phyloP scores from a whole-genome alignment of 108 stramenopile genomes.

The Schizochytrium sp. region DNA sequence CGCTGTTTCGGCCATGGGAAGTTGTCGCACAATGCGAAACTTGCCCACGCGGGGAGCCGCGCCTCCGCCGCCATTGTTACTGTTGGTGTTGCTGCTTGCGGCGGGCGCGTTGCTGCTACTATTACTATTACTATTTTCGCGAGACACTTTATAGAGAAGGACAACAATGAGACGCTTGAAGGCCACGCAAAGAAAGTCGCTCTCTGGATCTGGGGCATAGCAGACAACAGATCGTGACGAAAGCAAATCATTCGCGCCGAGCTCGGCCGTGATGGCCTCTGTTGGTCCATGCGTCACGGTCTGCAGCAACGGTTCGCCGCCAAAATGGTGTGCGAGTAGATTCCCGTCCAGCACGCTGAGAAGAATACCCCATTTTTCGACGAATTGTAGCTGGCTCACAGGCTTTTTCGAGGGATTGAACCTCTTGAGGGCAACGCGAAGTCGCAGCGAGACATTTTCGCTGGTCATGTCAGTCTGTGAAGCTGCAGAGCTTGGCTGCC shows the following conservation, averaged over 20 bases:
- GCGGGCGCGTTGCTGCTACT: neutral
- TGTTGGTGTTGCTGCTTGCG: neutral
- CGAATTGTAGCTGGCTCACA: neutral
- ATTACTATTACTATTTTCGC: neutral
- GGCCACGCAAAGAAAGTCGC: neutral
- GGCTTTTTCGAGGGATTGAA: neutral
- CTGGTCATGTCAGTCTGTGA: neutral
- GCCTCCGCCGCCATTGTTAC: neutral
- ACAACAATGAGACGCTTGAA: neutral
- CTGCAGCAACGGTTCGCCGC: neutral
- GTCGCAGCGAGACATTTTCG: neutral
- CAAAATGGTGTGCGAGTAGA: neutral
- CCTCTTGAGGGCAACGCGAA: neutral
- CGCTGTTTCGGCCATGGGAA: neutral
- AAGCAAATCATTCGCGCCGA: neutral
- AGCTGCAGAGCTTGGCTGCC: neutral
- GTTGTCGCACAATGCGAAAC: neutral
- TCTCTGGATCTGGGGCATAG: neutral
- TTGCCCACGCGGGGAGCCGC: neutral
- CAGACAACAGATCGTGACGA: neutral
- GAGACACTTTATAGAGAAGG: neutral
- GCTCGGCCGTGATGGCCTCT: neutral
- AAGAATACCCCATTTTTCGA: neutral
- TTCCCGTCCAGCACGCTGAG: neutral
- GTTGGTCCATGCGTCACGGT: neutral